phyloP scores from a whole-genome alignment of 768 basidiomycete species.

The Cystofilobasidium ferigula region DNA sequence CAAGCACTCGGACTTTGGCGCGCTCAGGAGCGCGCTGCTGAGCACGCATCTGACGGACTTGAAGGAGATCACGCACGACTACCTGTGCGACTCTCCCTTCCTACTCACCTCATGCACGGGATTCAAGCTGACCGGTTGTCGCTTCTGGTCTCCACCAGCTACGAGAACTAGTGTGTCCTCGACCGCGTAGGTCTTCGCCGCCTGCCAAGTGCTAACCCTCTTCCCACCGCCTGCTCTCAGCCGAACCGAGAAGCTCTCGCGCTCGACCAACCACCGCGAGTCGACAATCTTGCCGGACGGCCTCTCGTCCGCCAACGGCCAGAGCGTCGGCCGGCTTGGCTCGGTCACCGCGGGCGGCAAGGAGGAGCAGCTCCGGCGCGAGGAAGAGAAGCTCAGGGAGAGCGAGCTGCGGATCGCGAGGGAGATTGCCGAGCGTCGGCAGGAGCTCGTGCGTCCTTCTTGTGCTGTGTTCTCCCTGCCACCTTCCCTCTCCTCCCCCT shows the following conservation, averaged over 20 bases:
- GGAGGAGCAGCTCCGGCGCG: conserved; percentile 92
- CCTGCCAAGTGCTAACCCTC: not conserved
- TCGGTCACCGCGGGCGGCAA: too few species aligned
- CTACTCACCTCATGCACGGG: too few species aligned
- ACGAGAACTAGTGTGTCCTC: conserved; percentile 22
- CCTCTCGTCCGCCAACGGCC: not conserved
- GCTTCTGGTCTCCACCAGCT: too few species aligned
- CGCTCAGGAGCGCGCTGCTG: conserved; percentile 79
- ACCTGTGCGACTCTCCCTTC: not conserved
- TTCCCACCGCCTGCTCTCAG: not conserved
- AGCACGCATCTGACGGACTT: conserved; percentile 33
- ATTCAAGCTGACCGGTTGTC: too few species aligned
- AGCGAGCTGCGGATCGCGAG: conserved; percentile 17
- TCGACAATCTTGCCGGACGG: conserved; percentile 17
- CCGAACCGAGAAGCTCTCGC: conserved; percentile 25
- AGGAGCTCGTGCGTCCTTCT: conserved; percentile 15
- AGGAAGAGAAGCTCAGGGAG: conserved; percentile 74
- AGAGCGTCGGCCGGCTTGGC: conserved; percentile 68
- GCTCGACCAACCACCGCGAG: conserved; percentile 11
- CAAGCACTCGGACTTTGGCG: conserved; percentile 97
- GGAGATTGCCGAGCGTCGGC: conserved; percentile 23
- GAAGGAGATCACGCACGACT: conserved; percentile 27
- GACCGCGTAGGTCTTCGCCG: too few species aligned
- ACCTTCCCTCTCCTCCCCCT: too few species aligned
- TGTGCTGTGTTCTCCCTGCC: not conserved